phyloP scores from a whole-genome alignment of 305 asterid genomes.

The Fraxinus velutina region DNA sequence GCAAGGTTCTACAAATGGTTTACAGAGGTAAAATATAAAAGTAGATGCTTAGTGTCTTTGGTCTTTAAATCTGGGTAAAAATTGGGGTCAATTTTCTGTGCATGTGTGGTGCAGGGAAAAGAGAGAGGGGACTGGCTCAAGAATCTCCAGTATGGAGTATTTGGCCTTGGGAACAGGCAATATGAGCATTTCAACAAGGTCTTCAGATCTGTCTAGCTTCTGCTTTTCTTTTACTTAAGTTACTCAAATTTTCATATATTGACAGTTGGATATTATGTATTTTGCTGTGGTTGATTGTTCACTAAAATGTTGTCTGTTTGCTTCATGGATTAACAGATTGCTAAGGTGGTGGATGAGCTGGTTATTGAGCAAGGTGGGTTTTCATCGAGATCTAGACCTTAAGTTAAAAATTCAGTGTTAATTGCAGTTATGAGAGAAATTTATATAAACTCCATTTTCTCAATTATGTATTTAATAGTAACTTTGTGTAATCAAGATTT shows the following conservation, averaged over 20 bases:
- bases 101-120: conserved; percentile 51
- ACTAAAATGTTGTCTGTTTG: conserved; percentile 16
- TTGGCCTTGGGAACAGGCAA: conserved; percentile 96
- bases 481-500: neutral
- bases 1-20: conserved; percentile 96
- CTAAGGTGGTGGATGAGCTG: conserved; percentile 67
- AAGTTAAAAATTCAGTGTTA: neutral
- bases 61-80: conserved; percentile 5
- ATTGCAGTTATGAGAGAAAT: neutral
- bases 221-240: neutral
- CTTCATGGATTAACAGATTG: conserved; percentile 57
- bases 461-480: neutral
- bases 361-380: conserved; percentile 66
- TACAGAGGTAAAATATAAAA: conserved; percentile 49
- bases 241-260: neutral
- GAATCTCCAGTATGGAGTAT: conserved; percentile 75
- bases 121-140: conserved; percentile 72
- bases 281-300: neutral
- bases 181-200: conserved; percentile 99
- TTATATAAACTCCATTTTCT: neutral
- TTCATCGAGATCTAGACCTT: conserved; percentile 1
- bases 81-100: conserved; percentile 19
- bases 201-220: neutral
- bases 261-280: neutral
- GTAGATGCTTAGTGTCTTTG: neutral